Base-by-base conservation (phyloP, 2,329 filamentous ascomycete species). In the Pseudovirgaria hyperparasitica region DNA sequence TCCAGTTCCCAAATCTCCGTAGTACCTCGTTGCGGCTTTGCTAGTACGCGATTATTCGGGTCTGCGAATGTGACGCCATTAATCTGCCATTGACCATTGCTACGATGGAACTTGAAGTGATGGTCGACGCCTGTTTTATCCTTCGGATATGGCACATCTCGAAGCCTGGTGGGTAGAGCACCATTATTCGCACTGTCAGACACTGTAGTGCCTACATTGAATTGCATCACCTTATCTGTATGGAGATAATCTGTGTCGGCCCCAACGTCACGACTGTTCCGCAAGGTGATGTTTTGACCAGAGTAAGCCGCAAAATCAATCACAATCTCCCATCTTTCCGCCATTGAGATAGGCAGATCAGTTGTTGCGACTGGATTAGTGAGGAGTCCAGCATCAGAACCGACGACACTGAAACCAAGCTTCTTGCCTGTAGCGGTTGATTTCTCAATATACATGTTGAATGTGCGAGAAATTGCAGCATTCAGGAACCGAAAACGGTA, bases 301-400 rank as follows among this genome's bases (percentile, higher is more conserved):
- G 51, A 51, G 34, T 55, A 65, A 3, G 41, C 31, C 9, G 59
- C 44, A 37, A 74, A 74, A 46, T 73, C 69, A 29, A 73, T 47
- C 11, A 73, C 52, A 13, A 72, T 50, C 37, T 74, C 70, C 36
- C 65, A 73, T 4, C 70, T 59, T 41, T 73, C 69, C 5, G 65
- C 69, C 52, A 69, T 68, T 5, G 65, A 51, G 19, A 71, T 49
- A 18, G 55, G 51, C 4, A 70, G 38, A n/a, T 50, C 44, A 11
- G 50, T 50, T 3, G 55, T 49, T 4, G 42, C 37, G 2, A 67
- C 58, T 1, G 68, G 63, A 10, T 49, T 37, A 3, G 49, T 48
- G 9, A 70, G 54, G 1, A 71, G 57, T 6, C 69, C 67, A 8
- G 60, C 48, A 37, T 73, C 70, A 2, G 64, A 67, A 2, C 46